A percentile compares a stretch with the other conserved stretches of the same genome.
Evolutionary conservation across 2,329 filamentous ascomycete genomes (phyloP).

Genomic region (Cladophialophora psammophila): DNA sequence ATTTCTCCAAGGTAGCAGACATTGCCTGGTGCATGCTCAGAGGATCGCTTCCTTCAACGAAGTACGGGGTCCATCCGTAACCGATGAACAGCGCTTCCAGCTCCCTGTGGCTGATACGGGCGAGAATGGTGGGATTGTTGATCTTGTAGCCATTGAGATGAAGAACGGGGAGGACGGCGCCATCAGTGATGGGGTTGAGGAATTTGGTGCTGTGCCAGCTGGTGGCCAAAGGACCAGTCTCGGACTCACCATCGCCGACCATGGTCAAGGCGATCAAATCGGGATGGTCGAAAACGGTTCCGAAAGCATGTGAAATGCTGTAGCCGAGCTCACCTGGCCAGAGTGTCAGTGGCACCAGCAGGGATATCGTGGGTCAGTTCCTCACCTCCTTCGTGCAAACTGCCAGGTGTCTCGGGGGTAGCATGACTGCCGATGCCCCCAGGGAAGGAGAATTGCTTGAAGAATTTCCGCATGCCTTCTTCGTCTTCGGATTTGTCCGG

Average conservation of each 20-base stretch:
- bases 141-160: conserved; percentile 88
- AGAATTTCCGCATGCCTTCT: conserved; percentile 75
- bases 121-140: conserved; percentile 77
- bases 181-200: conserved; percentile 78
- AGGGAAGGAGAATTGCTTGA: conserved; percentile 84
- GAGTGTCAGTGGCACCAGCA: not conserved
- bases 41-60: conserved; percentile 77
- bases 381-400: conserved; percentile 75
- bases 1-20: conserved; percentile 77
- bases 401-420: conserved; percentile 79
- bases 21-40: conserved; percentile 82
- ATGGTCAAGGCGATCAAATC: conserved; percentile 77
- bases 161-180: conserved; percentile 77
- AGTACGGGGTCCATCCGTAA: conserved; percentile 81
- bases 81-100: conserved; percentile 72
- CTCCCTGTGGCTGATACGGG: conserved; percentile 77
- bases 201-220: conserved; percentile 86
- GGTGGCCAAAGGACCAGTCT: conserved; percentile 79
- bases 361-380: not conserved
- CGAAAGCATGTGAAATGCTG: conserved; percentile 79
- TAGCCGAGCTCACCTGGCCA: conserved; percentile 71
- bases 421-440: conserved; percentile 80
- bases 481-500: conserved; percentile 73
- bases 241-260: conserved; percentile 82
- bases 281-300: conserved; percentile 77